Evolutionary conservation across 495 filamentous ascomycete species (phyloP).

Genomic region (Daldinia childiae): DNA sequence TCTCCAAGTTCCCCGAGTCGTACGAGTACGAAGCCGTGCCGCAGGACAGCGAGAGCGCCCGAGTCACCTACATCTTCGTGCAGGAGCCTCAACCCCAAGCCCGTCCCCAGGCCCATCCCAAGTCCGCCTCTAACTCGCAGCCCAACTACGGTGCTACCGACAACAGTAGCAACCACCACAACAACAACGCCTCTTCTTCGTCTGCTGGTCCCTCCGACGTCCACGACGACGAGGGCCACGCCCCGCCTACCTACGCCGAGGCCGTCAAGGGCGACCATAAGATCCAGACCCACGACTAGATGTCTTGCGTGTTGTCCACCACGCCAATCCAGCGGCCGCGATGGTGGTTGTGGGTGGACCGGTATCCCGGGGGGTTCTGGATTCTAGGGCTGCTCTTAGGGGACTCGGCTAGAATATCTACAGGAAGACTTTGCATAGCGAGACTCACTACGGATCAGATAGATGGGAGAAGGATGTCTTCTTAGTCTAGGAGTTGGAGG

Average conservation of each 20-base stretch:
- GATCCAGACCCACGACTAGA: slow-evolving; percentile 76
- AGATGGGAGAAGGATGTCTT: neutral
- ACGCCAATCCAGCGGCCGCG: neutral
- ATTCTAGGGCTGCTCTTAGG: neutral
- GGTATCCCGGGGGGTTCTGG: neutral
- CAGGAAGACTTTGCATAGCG: neutral
- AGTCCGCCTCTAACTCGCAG: slow-evolving; percentile 46
- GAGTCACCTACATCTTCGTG: slow-evolving; percentile 77
- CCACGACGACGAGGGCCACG: slow-evolving; percentile 41
- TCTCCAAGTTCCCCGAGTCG: slow-evolving; percentile 84
- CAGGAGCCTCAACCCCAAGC: slow-evolving; percentile 41
- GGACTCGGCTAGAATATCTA: neutral
- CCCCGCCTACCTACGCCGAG: slow-evolving; percentile 83
- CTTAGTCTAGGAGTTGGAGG: slow-evolving; percentile 16
- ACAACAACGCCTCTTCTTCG: slow-evolving; percentile 16
- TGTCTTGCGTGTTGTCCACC: neutral
- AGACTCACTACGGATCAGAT: neutral
- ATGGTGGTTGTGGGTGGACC: neutral
- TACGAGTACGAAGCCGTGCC: slow-evolving; percentile 70
- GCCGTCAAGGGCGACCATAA: slow-evolving; percentile 90
- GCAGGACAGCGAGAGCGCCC: slow-evolving; percentile 61
- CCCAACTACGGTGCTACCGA: slow-evolving; percentile 52
- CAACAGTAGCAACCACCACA: slow-evolving; percentile 42
- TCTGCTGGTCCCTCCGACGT: slow-evolving; percentile 38
- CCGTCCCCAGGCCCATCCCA: slow-evolving; percentile 36